These are phyloP conservation scores for Coccomyxa sp. DNA, from an alignment of 139 green algal genomes.

Conservation along the genomic window DNA sequence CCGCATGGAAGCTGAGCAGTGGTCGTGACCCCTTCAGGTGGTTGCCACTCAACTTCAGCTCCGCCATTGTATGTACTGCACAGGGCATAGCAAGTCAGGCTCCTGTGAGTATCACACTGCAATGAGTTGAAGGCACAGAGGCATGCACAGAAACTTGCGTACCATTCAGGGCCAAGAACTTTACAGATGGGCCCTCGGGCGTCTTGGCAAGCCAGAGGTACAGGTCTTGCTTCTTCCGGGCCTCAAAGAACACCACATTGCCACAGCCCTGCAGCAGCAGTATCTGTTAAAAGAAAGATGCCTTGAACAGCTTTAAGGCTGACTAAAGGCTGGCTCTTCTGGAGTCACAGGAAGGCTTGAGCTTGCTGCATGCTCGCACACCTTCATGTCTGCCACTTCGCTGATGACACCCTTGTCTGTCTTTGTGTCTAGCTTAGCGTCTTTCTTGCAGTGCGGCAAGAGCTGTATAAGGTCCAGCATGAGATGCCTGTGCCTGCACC, in stretches of 20 bases:
- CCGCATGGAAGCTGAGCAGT: slow-evolving; percentile 67
- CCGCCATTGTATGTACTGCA: slow-evolving; percentile 96
- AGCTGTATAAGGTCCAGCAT: slow-evolving; percentile 88
- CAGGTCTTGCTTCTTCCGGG: slow-evolving; percentile 92
- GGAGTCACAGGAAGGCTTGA: background rate
- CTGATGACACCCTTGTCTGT: slow-evolving; percentile 81
- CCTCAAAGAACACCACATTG: slow-evolving; percentile 92
- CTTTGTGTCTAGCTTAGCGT: slow-evolving; percentile 97
- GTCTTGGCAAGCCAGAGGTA: slow-evolving; percentile 96
- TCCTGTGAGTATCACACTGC: background rate
- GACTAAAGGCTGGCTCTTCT: background rate
- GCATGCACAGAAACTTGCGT: background rate
- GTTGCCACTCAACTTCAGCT: slow-evolving; percentile 96
- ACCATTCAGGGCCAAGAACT: slow-evolving; percentile 91
- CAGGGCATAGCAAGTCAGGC: background rate
- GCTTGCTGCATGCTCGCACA: background rate
- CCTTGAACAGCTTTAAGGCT: background rate
- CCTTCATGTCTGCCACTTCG: slow-evolving; percentile 93
- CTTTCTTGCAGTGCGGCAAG: slow-evolving; percentile 93
- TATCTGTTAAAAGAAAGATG: background rate
- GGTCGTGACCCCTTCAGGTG: slow-evolving; percentile 92
- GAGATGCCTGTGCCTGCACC: slow-evolving; percentile 84
- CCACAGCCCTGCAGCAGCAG: slow-evolving; percentile 64
- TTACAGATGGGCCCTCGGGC: slow-evolving; percentile 85
- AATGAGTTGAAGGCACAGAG: background rate